Percentiles rank a stretch among this genome's conserved stretches.
Evolutionary conservation across 2,329 filamentous ascomycete genomes (phyloP).

Genomic region (Scedosporium aurantiacum): DNA sequence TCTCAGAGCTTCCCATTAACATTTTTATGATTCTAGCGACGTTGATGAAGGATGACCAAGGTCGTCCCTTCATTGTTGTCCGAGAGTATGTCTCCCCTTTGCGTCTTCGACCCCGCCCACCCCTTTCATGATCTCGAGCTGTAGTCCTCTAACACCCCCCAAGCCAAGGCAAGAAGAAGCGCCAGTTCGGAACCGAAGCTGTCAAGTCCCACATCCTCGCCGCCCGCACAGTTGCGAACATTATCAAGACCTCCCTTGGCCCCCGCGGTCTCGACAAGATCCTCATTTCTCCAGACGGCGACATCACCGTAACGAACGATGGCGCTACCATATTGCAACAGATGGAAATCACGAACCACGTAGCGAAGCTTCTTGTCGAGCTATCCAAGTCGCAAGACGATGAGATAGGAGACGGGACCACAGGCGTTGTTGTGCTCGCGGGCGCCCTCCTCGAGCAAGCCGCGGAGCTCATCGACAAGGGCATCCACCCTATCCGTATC

Average conservation of each 20-base stretch:
- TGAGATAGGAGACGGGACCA: conserved; percentile 97
- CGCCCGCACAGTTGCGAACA: conserved; percentile 88
- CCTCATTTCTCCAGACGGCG: conserved; percentile 93
- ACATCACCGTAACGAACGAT: conserved; percentile 99
- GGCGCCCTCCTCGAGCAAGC: conserved; percentile 93
- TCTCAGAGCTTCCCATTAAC: conserved; percentile 10
- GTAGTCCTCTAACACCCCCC: conserved; percentile 9
- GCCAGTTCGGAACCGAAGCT: conserved; percentile 90
- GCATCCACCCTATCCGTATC: conserved; percentile 96
- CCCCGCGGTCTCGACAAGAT: conserved; percentile 98
- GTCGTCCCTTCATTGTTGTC: conserved; percentile 94
- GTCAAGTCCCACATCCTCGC: conserved; percentile 98
- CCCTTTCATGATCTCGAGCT: conserved; percentile 13
- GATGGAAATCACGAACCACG: conserved; percentile 99
- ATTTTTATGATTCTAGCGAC: conserved; percentile 32
- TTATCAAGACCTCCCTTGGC: conserved; percentile 93
- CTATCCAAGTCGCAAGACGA: conserved; percentile 98
- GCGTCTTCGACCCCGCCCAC: conserved; percentile 3
- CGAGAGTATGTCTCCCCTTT: conserved; percentile 63
- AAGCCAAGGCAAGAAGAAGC: conserved; percentile 95
- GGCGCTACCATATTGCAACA: conserved; percentile 93
- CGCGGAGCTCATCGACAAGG: conserved; percentile 97
- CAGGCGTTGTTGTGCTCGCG: conserved; percentile 90
- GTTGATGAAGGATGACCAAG: conserved; percentile 94
- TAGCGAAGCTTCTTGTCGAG: conserved; percentile 92